Evolutionary conservation across 2,329 filamentous ascomycete genomes (phyloP).

Genomic region (Helminthosporium solani): DNA sequence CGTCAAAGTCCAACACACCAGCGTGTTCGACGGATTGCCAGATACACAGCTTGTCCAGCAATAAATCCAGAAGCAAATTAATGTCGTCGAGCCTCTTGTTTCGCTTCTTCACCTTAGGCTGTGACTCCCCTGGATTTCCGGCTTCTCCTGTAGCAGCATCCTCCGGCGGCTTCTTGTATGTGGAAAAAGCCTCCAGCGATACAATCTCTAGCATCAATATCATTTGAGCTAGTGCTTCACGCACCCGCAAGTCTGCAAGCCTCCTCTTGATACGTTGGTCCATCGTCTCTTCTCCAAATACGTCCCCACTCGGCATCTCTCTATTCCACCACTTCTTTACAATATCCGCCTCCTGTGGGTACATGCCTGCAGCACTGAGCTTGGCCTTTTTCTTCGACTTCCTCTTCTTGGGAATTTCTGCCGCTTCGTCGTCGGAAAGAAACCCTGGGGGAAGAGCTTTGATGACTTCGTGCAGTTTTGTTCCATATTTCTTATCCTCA

Average conservation of each 20-base stretch:
- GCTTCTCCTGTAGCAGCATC: conserved; percentile 15
- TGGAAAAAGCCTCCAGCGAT: conserved; percentile 59
- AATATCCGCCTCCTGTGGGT: conserved; percentile 64
- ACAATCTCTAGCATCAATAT: conserved; percentile 77
- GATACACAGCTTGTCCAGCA: conserved; percentile 77
- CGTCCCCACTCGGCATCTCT: conserved; percentile 43
- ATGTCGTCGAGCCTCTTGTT: conserved; percentile 67
- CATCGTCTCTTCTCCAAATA: conserved; percentile 32
- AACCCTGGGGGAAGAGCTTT: conserved; percentile 54
- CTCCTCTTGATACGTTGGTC: conserved; percentile 61
- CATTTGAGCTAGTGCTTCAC: conserved; percentile 79
- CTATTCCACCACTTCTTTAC: conserved; percentile 69
- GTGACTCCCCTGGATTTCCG: conserved; percentile 16
- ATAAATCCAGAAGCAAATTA: conserved; percentile 66
- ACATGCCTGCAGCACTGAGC: conserved; percentile 67
- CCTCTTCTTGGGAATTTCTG: conserved; percentile 35
- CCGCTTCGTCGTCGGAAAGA: conserved; percentile 46
- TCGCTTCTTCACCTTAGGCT: conserved; percentile 38
- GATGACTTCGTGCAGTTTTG: conserved; percentile 65
- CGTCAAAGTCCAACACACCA: conserved; percentile 41
- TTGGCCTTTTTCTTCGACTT: conserved; percentile 51
- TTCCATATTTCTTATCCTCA: conserved; percentile 79
- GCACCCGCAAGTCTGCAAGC: conserved; percentile 65
- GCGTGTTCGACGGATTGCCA: conserved; percentile 76
- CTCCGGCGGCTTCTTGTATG: conserved; percentile 35